Evolutionary conservation across 106 monocot species (phyloP), one percentile per base, ranked within the genome.

Genomic region (Cymbidium sinense): DNA sequence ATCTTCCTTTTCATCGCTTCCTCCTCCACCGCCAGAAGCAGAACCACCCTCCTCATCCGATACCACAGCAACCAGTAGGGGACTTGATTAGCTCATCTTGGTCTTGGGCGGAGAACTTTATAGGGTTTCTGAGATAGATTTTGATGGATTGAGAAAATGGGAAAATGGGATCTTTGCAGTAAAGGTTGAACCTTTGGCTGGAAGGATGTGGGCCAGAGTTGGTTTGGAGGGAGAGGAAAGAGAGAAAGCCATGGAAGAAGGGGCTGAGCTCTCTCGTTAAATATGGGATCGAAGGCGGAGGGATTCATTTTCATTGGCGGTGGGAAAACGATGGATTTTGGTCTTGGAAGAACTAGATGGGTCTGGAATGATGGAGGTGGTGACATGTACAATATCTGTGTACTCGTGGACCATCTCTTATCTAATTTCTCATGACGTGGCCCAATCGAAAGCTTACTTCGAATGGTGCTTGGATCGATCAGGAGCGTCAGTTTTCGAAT

Each of bases 71-170:
- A 64, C 43, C 0, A 75, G 75, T 65, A 28, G 75, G 18, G 19
- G 79, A 11, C n/a, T 81, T 75, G 19, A 18, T 10, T 20, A 41
- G 80, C 27, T 79, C 81, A 21, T 81, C 64, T 81, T 64, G 81
- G 41, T 81, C 67, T 34, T 81, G 75, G 21, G 64, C 75, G 34
- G 81, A 81, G 64, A 65, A 81, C 50, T 65, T 80, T 12, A 58
- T 13, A 50, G 28, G 65, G 25, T 17, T 62, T 64, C 29, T 55
- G 34, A 61, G 64, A 69, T 30, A 39, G 78, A 69, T 43, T 43
- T 44, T 41, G 43, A 39, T 20, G 20, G 35, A 72, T 23, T 37
- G 37, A 1, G 37, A 7, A 9, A 72, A 72, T 39, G 37, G 21
- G 9, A 72, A 39, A 72, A 72, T 7, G 71, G 71, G 21, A 39